These are phyloP conservation scores for Oryza glaberrima DNA, from an alignment of 176 grass and related monocot genomes.

Conservation along the genomic window DNA sequence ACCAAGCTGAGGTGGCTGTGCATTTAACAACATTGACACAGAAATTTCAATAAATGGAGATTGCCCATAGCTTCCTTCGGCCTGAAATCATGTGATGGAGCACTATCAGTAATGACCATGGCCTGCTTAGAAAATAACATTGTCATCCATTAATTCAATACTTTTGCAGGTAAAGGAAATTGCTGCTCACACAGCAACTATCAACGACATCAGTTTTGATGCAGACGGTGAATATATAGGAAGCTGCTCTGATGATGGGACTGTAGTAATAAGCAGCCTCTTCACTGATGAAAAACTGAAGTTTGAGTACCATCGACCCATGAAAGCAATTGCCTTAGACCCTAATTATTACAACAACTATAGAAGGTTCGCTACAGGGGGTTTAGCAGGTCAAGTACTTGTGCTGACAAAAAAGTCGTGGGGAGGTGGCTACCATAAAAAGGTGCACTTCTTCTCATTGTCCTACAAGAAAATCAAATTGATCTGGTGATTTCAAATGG, in stretches of 20 bases:
- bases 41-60: background rate
- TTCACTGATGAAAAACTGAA: constrained; percentile 92
- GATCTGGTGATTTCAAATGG: constrained; percentile 17
- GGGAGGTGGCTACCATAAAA: constrained; percentile 82
- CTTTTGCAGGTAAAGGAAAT: constrained; percentile 82
- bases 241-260: constrained; percentile 97
- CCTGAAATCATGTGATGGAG: background rate
- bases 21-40: background rate
- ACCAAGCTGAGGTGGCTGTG: background rate
- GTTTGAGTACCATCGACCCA: constrained; percentile 95
- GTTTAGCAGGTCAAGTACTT: constrained; percentile 97
- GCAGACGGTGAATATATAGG: constrained; percentile 83
- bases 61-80: background rate
- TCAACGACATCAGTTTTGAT: constrained; percentile 95
- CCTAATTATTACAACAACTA: constrained; percentile 77
- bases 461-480: constrained; percentile 36
- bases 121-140: background rate
- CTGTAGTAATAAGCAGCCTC: constrained; percentile 82
- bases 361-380: constrained; percentile 89
- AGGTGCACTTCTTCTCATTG: constrained; percentile 54
- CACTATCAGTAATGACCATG: background rate
- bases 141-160: background rate
- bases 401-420: constrained; percentile 75
- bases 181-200: constrained; percentile 75
- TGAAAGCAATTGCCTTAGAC: constrained; percentile 95